Conservation (phyloP, 305 asterid species). For the Fraxinus dipetala region DNA sequence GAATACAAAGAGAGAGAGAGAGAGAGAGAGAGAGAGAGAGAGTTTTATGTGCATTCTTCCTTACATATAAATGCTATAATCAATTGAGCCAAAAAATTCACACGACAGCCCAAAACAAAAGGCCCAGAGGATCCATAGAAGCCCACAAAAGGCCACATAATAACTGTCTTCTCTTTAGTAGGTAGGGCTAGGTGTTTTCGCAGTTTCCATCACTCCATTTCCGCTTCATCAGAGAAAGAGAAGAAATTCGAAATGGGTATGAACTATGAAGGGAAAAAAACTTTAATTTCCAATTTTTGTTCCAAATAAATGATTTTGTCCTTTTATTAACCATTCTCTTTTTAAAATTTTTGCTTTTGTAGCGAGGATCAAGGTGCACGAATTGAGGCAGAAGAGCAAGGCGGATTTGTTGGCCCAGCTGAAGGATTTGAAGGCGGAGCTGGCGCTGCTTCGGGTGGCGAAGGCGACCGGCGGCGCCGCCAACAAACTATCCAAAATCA, state of each 20-base stretch:
- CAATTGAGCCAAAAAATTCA: neutral
- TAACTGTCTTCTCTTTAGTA: neutral
- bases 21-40: too few relatives aligned
- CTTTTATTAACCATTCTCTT: neutral
- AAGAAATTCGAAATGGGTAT: conserved; percentile 29
- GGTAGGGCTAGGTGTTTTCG: conserved; percentile 13
- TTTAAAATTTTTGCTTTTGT: neutral
- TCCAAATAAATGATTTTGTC: neutral
- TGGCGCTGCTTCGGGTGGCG: conserved; percentile 63
- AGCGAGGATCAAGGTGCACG: conserved; percentile 77
- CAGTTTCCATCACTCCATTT: neutral
- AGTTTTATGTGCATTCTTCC: too few relatives aligned
- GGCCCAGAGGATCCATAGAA: neutral
- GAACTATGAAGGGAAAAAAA: neutral
- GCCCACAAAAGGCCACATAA: neutral
- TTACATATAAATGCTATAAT: too few relatives aligned
- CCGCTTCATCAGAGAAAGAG: neutral
- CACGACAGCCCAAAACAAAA: neutral
- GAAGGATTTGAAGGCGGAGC: conserved; percentile 73
- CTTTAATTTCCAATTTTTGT: neutral
- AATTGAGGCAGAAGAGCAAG: conserved; percentile 62
- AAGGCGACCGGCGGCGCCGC: conserved; percentile 85
- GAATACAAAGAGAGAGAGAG: too few relatives aligned
- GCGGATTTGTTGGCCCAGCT: conserved; percentile 53
- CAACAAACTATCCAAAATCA: conserved; percentile 71